Percentiles rank a stretch among this genome's conserved stretches.
Conservation (phyloP, 2,329 filamentous ascomycete species). For the Periconia macrospinosa region DNA sequence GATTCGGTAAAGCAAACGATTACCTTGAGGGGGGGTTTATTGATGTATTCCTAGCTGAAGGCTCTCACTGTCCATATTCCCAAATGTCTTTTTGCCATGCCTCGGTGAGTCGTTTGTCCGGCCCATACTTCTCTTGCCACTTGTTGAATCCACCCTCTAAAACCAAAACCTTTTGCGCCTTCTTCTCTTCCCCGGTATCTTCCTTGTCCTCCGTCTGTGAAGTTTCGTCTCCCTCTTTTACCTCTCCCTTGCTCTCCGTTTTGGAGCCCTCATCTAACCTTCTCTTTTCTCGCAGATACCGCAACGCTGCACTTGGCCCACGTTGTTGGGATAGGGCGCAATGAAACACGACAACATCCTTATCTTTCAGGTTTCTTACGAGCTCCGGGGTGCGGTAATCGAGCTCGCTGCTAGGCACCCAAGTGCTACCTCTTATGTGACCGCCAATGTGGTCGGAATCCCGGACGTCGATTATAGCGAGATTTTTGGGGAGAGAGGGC, state of each 20-base stretch:
- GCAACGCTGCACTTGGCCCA: conserved; percentile 80
- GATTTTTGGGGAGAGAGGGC: conserved; percentile 29
- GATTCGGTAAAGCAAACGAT: background rate
- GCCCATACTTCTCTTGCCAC: conserved; percentile 85
- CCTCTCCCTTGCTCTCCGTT: conserved; percentile 16
- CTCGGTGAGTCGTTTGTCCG: conserved; percentile 79
- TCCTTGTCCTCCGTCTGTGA: conserved; percentile 4
- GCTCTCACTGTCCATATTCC: conserved; percentile 55
- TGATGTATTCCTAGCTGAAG: background rate
- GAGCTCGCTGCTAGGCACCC: conserved; percentile 73
- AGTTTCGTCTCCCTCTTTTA: conserved; percentile 9
- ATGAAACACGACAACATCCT: conserved; percentile 88
- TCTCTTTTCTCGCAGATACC: conserved; percentile 74
- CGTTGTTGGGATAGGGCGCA: conserved; percentile 90
- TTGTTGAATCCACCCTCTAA: conserved; percentile 48
- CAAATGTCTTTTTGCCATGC: conserved; percentile 84
- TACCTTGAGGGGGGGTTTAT: background rate
- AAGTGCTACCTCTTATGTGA: conserved; percentile 76
- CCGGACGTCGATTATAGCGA: conserved; percentile 85
- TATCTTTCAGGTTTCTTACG: conserved; percentile 73
- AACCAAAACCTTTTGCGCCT: conserved; percentile 10
- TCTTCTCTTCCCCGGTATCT: conserved; percentile 19
- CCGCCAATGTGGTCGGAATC: conserved; percentile 90
- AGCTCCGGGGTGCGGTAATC: conserved; percentile 80
- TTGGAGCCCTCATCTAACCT: conserved; percentile 42